Evolutionary conservation across 1,284 basidiomycete species (phyloP).

Genomic region (Trametes polyzona): DNA sequence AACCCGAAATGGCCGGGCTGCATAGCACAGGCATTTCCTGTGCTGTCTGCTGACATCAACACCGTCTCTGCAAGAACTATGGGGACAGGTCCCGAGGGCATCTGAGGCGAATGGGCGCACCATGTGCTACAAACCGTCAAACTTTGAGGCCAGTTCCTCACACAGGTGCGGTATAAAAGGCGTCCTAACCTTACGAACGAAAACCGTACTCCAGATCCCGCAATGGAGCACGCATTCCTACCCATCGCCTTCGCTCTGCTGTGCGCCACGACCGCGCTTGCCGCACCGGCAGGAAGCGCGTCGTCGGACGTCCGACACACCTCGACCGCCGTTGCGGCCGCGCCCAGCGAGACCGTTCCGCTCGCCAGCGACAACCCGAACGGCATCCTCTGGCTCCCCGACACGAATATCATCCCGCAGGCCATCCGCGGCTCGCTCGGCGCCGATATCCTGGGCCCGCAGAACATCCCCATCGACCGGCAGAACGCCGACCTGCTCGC

Average conservation of each 20-base stretch:
- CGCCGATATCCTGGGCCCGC: slow-evolving; percentile 57
- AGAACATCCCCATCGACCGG: slow-evolving; percentile 52
- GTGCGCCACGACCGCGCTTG: slow-evolving; percentile 4
- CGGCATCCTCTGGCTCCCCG: slow-evolving; percentile 38
- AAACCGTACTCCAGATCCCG: background rate
- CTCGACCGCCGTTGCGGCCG: background rate
- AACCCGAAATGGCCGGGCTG: slow-evolving; percentile 12
- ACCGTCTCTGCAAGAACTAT: background rate
- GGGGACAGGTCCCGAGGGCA: slow-evolving; percentile 2
- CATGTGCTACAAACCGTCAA: background rate
- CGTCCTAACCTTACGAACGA: background rate
- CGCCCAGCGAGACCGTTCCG: slow-evolving; percentile 42
- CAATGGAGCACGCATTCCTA: slow-evolving; percentile 20
- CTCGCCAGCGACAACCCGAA: slow-evolving; percentile 57
- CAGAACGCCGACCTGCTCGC: slow-evolving; percentile 68
- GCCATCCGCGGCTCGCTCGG: slow-evolving; percentile 50
- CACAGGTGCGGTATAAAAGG: slow-evolving; percentile 12
- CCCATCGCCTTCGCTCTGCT: slow-evolving; percentile 9
- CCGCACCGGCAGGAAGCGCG: slow-evolving; percentile 18
- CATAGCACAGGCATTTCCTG: background rate
- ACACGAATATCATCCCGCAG: slow-evolving; percentile 33
- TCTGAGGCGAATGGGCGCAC: background rate
- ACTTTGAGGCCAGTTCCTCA: background rate
- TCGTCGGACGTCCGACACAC: slow-evolving; percentile 11
- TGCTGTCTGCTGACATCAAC: slow-evolving; percentile 1